Conservation (phyloP, 208 protist species). For the Naegleria lovaniensis region DNA sequence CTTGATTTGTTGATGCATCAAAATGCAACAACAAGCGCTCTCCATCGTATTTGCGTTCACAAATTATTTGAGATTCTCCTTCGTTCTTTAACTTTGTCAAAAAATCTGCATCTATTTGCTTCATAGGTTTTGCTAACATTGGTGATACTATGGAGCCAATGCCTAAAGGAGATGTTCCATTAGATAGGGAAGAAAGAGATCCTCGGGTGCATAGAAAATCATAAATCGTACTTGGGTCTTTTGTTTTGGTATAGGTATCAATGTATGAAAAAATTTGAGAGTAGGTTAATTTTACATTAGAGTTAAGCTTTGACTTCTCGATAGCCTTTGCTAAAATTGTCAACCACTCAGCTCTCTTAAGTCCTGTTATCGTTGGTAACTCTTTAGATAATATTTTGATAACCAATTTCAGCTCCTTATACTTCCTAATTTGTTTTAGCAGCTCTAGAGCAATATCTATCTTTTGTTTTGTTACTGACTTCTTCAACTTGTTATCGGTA, state of each 20-base stretch:
- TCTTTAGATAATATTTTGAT: neutral
- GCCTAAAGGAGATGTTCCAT: neutral
- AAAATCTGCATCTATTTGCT: neutral
- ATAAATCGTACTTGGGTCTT: neutral
- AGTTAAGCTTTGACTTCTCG: neutral
- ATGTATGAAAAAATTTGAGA: neutral
- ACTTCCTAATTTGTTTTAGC: neutral
- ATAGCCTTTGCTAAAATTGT: neutral
- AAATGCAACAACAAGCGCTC: constrained; percentile 68
- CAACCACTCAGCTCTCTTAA: neutral
- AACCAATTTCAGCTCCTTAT: neutral
- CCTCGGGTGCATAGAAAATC: neutral
- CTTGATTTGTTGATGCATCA: neutral
- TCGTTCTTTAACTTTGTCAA: neutral
- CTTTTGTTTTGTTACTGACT: neutral
- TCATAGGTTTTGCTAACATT: neutral
- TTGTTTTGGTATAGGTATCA: neutral
- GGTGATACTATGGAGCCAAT: neutral
- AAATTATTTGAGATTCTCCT: neutral
- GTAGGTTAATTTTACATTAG: neutral
- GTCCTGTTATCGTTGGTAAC: neutral
- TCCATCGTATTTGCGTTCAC: constrained; percentile 99
- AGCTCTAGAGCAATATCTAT: neutral
- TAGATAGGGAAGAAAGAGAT: neutral
- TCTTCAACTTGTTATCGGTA: neutral